Conservation (phyloP, 2,329 filamentous ascomycete species). For the Domatiomyces catenatus region DNA sequence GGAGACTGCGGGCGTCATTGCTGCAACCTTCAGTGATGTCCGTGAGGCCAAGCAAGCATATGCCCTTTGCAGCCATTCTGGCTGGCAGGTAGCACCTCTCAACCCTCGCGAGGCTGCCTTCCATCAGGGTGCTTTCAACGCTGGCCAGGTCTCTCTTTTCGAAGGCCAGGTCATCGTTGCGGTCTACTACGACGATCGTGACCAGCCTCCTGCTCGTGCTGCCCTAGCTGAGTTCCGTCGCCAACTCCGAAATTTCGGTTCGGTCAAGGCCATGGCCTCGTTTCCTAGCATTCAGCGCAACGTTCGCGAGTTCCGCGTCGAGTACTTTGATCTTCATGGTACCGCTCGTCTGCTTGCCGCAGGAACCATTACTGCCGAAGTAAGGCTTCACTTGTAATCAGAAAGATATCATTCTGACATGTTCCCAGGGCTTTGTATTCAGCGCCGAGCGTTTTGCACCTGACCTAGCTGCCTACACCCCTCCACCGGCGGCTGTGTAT, state of each 20-base stretch:
- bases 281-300: constrained; percentile 19
- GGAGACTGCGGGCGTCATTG: constrained; percentile 29
- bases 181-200: constrained; percentile 27
- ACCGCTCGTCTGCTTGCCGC: constrained; percentile 1
- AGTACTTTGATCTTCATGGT: constrained; percentile 24
- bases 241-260: constrained; percentile 24
- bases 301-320: constrained; percentile 24
- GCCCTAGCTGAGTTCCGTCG: constrained; percentile 35
- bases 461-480: neutral
- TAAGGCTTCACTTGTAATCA: neutral
- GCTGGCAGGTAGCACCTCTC: constrained; percentile 35
- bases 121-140: constrained; percentile 16
- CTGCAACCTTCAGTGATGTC: constrained; percentile 45
- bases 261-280: constrained; percentile 23
- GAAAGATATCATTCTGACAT: neutral
- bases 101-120: constrained; percentile 32
- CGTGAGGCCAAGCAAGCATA: constrained; percentile 41
- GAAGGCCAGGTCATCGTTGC: constrained; percentile 43
- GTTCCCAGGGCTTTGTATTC: neutral
- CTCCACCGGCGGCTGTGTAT: neutral
- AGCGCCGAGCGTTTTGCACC: neutral
- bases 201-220: constrained; percentile 2
- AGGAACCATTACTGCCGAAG: neutral
- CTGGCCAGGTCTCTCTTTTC: constrained; percentile 26
- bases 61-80: constrained; percentile 31